Conservation (phyloP, 2,329 filamentous ascomycete genomes). For the Calonectria ilicicola region DNA sequence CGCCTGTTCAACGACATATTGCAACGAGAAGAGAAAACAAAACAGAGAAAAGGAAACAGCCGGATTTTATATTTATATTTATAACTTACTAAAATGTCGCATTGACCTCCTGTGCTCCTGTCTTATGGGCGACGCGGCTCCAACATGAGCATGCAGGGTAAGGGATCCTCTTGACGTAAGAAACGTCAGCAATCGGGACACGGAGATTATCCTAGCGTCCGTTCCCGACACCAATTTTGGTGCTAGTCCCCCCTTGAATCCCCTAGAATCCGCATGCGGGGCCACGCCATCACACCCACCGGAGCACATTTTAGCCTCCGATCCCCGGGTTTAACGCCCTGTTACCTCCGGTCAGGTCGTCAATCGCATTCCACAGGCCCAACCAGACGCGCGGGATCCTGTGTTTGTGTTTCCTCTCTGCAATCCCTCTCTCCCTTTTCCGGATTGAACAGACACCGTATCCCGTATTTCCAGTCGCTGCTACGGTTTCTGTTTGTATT, state of each 20-base stretch:
- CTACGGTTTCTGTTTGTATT: not conserved
- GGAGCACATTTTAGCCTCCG: constrained; percentile 28
- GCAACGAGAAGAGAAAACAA: no score
- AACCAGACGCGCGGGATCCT: not conserved
- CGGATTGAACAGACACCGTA: not conserved
- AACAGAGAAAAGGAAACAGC: no score
- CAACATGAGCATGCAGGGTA: not conserved
- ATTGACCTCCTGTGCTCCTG: not conserved
- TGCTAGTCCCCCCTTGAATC: no score
- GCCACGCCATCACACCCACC: not conserved
- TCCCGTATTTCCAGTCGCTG: not conserved
- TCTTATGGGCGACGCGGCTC: not conserved
- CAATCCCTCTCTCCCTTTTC: not conserved
- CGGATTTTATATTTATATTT: no score
- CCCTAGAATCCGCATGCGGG: not conserved
- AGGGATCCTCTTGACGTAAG: not conserved
- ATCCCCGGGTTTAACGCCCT: constrained; percentile 30
- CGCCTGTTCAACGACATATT: no score
- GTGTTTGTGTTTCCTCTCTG: not conserved
- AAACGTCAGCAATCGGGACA: not conserved
- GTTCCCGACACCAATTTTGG: not conserved
- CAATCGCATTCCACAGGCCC: not conserved
- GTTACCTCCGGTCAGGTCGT: constrained; percentile 20
- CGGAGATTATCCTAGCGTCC: not conserved
- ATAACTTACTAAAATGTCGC: not conserved